Conservation (phyloP, 768 basidiomycete genomes). For the Lyophyllum semitale region DNA sequence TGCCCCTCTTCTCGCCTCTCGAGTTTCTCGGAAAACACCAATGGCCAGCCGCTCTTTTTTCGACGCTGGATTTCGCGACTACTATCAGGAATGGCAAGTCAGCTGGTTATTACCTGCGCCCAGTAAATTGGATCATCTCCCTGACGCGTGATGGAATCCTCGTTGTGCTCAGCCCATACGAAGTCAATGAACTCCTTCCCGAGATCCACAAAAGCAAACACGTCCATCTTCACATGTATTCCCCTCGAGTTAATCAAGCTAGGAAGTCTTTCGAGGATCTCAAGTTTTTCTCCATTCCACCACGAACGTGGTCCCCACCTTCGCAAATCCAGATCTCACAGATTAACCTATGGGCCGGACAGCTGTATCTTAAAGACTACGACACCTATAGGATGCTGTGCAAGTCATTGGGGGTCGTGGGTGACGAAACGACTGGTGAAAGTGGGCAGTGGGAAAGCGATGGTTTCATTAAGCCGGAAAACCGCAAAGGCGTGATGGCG, state of each 20-base stretch:
- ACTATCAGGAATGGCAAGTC: slow-evolving; percentile 23
- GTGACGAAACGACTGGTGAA: slow-evolving; percentile 6
- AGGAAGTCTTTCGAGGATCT: slow-evolving; percentile 40
- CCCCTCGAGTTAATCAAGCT: slow-evolving; percentile 33
- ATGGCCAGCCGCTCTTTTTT: slow-evolving; percentile 26
- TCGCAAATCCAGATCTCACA: slow-evolving; percentile 24
- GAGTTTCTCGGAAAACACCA: slow-evolving; percentile 5
- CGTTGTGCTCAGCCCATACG: slow-evolving; percentile 41
- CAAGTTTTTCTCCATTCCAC: slow-evolving; percentile 29
- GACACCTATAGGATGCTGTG: slow-evolving; percentile 35
- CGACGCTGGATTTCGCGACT: slow-evolving; percentile 34
- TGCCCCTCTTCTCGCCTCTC: slow-evolving; percentile 19
- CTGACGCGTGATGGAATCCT: slow-evolving; percentile 9
- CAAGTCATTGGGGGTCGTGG: slow-evolving; percentile 34
- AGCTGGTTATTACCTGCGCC: slow-evolving; percentile 32
- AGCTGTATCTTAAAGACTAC: slow-evolving; percentile 39
- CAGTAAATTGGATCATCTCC: slow-evolving; percentile 44
- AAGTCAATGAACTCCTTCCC: slow-evolving; percentile 38
- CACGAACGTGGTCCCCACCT: slow-evolving; percentile 17
- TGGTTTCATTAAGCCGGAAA: slow-evolving; percentile 30
- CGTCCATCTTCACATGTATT: slow-evolving; percentile 44
- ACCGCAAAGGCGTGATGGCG: slow-evolving; percentile 17
- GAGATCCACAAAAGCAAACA: slow-evolving; percentile 29
- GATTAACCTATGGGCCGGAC: slow-evolving; percentile 46
- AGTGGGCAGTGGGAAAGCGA: slow-evolving; percentile 19